Evolutionary conservation across 2,329 filamentous ascomycete species (phyloP).

Genomic region (Erysiphe neolycopersici): DNA sequence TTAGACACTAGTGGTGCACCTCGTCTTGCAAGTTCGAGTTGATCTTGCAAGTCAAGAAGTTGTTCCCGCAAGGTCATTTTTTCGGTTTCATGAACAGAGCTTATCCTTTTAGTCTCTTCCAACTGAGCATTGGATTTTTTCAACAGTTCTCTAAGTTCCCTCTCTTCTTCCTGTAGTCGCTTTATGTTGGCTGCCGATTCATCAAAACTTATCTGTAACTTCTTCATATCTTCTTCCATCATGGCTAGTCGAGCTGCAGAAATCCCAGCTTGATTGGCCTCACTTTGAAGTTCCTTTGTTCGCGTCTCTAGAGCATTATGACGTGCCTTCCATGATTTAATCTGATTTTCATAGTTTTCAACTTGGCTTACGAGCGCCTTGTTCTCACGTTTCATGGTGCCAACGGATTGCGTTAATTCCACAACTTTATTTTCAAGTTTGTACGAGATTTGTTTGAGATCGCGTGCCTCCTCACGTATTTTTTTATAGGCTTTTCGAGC

Average conservation of each 20-base stretch:
- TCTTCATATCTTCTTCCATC: conserved; percentile 90
- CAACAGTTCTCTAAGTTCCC: conserved; percentile 56
- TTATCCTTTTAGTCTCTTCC: conserved; percentile 49
- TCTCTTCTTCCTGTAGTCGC: conserved; percentile 83
- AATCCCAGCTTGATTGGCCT: conserved; percentile 94
- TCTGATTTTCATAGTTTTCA: conserved; percentile 83
- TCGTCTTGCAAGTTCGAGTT: conserved; percentile 67
- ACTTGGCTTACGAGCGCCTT: conserved; percentile 69
- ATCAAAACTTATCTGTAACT: conserved; percentile 65
- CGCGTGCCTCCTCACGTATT: conserved; percentile 79
- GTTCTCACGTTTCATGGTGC: conserved; percentile 83
- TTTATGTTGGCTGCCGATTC: conserved; percentile 81
- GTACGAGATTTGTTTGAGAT: conserved; percentile 98
- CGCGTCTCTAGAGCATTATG: conserved; percentile 74
- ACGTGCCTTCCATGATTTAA: conserved; percentile 85
- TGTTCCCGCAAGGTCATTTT: conserved; percentile 69
- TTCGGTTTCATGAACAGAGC: conserved; percentile 55
- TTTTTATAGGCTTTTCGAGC: conserved; percentile 73
- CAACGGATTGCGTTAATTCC: conserved; percentile 80
- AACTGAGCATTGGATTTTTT: conserved; percentile 56
- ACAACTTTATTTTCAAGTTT: conserved; percentile 99
- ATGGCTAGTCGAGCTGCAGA: conserved; percentile 68
- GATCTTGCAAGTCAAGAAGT: conserved; percentile 69
- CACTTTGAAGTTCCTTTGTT: conserved; percentile 79
- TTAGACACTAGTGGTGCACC: conserved; percentile 29